Evolutionary conservation across 768 basidiomycete genomes (phyloP), one percentile per base, ranked within the genome.

Genomic region (Auriculariales sp.): DNA sequence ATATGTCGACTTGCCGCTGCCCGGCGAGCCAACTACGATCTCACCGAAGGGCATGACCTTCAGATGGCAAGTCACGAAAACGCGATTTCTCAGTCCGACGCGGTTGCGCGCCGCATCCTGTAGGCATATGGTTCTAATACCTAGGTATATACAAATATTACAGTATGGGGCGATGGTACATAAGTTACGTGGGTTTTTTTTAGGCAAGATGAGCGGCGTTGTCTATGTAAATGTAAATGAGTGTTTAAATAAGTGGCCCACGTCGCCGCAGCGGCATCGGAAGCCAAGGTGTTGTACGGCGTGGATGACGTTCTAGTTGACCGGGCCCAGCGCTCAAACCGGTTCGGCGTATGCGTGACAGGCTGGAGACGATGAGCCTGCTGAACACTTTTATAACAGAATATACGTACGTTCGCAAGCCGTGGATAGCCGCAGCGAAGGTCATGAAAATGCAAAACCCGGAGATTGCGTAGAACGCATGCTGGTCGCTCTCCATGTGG

Each of bases 1-100:
- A 58, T 90, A 90, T 0, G 88, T 90, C 2, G 87, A 88, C 68
- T 91, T 91, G 3, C 87, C 87, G 48, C 81, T 83, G 1, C 88
- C 87, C 28, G 87, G 88, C 9, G 88, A 81, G 3, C 87, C 87
- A 56, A 85, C 83, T 49, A 91, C 84, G 51, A 90, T 68, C 65
- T 91, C 88, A 24, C 88, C 87, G 57, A 91, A 91, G 12, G 87
- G 84, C 88, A 91, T 88, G 46, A 3, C 24, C n/a, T 51, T 47
- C 46, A 29, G 11, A 17, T 34, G 11, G 11, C 33, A 11, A 34
- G 17, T 34, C 11, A 11, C 33, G 11, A 34, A 17, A 34, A 34
- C 11, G 33, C 33, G 33, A 34, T 17, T 34, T 17, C 11, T 34
- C 33, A 34, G 33, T 34, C 27, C 39, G 39, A 15, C 12, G 33